Evolutionary conservation across 768 basidiomycete species (phyloP).

Genomic region (Filobasidium wieringae): DNA sequence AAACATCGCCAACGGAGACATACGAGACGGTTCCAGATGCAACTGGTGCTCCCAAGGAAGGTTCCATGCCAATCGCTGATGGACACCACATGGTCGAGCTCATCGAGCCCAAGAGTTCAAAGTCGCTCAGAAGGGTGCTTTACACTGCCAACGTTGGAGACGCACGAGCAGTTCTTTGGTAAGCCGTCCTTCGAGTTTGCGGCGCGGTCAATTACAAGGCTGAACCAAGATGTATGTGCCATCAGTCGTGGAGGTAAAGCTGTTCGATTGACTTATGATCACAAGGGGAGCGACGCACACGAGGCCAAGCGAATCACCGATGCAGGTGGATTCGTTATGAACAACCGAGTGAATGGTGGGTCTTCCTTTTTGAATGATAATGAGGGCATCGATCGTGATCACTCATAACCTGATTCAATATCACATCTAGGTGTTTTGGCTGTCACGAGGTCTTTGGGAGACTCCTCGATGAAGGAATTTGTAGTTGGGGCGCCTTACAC

Average conservation of each 20-base stretch:
- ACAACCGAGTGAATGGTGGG: conserved; percentile 85
- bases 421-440: conserved; percentile 68
- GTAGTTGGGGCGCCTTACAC: conserved; percentile 97
- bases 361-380: no score
- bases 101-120: conserved; percentile 46
- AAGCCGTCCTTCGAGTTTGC: conserved; percentile 12
- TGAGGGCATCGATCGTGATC: no score
- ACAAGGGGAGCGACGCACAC: conserved; percentile 93
- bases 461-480: conserved; percentile 98
- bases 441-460: conserved; percentile 88
- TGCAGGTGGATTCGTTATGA: conserved; percentile 97
- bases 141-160: conserved; percentile 97
- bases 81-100: conserved; percentile 45
- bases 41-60: not conserved
- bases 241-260: conserved; percentile 68
- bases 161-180: conserved; percentile 81
- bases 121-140: conserved; percentile 55
- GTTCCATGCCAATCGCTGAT: conserved; percentile 36
- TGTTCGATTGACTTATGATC: conserved; percentile 89
- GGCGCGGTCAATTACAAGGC: not conserved
- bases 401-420: no score
- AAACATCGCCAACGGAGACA: not conserved
- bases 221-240: not conserved
- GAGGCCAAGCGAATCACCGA: conserved; percentile 96
- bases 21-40: not conserved